Evolutionary conservation across 208 protist species (phyloP), one percentile per base, ranked within the genome.

Genomic region (Zelonia costaricensis): DNA sequence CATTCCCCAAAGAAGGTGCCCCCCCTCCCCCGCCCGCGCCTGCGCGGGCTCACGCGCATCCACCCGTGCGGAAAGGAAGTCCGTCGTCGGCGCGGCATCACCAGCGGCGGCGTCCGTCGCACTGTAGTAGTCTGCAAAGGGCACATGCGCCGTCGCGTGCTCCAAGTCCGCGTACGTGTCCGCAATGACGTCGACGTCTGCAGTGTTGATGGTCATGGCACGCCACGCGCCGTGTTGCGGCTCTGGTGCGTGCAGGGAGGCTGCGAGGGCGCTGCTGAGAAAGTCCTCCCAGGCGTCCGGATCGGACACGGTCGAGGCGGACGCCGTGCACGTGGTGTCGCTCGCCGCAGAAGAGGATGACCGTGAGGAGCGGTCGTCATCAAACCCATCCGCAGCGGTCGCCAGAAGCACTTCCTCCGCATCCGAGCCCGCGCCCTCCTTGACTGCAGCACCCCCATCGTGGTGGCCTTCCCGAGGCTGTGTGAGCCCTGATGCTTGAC

Each of bases 211-310:
- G 2, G 59, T 18, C 3, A 65, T 7, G 52, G 52, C 35, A 13
- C 8, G 8, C 5, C 10, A 13, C 33, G 33, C n/a, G 12, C 33
- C 31, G 13, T 16, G 47, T 31, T 58, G 55, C 47, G 12, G 30
- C 33, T n/a, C 55, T 45, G 28, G 46, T 6, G 42, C 62, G 22
- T 33, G 30, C 16, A 25, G n/a, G 1, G 28, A 23, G 15, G 33
- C 13, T 35, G 25, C 33, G 36, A 47, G 30, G 27, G 18, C 51
- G 42, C 52, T 6, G 38, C 20, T 52, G 28, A 52, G 9, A 15
- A 69, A 68, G 28, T 68, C 61, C 18, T 69, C 60, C 55, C 55
- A 75, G 20, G 48, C 53, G 30, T 67, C 60, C 16, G 55, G 60
- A 22, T 69, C 55, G 1, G 60, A 69, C 35, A 69, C 61, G 5